These are phyloP conservation scores for Craterostigma plantagineum DNA, from an alignment of 257 asterid genomes.

Conservation along the genomic window DNA sequence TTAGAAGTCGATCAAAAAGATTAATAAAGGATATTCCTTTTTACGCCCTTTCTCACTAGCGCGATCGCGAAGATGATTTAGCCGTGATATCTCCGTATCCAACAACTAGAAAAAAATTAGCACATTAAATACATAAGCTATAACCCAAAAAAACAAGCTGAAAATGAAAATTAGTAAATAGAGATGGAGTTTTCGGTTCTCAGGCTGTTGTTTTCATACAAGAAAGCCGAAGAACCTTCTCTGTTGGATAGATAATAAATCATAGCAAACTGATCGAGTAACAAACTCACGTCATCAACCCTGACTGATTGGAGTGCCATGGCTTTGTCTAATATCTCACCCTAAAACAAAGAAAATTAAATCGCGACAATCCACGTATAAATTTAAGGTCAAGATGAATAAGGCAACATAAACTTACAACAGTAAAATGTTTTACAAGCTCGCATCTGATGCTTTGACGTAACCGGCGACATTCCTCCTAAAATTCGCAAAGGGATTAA, in stretches of 20 bases:
- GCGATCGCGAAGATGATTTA: conserved; percentile 43
- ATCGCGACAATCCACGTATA: conserved; percentile 1
- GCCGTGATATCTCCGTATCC: conserved; percentile 30
- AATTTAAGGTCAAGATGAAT: conserved; percentile 6
- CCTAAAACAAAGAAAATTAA: conserved; percentile 24
- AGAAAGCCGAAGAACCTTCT: too few relatives aligned
- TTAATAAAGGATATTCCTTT: conserved; percentile 46
- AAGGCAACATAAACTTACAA: conserved; percentile 37
- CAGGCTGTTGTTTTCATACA: too few relatives aligned
- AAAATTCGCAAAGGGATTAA: conserved; percentile 6
- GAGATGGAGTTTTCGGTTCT: too few relatives aligned
- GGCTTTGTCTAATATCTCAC: conserved; percentile 60
- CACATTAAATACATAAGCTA: not conserved
- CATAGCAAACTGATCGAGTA: not conserved
- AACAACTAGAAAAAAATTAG: conserved; percentile 20
- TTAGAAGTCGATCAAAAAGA: conserved; percentile 1
- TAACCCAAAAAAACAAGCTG: not conserved
- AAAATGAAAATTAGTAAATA: not conserved
- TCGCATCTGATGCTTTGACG: conserved; percentile 76
- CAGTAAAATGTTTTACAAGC: conserved; percentile 50
- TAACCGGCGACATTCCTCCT: conserved; percentile 81
- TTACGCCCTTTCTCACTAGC: conserved; percentile 47
- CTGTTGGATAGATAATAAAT: too few relatives aligned
- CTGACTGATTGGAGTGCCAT: conserved; percentile 43
- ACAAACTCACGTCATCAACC: conserved; percentile 45